Conservation (phyloP, 192 early-diverging fungal genomes). For the Coemansia pectinata region DNA sequence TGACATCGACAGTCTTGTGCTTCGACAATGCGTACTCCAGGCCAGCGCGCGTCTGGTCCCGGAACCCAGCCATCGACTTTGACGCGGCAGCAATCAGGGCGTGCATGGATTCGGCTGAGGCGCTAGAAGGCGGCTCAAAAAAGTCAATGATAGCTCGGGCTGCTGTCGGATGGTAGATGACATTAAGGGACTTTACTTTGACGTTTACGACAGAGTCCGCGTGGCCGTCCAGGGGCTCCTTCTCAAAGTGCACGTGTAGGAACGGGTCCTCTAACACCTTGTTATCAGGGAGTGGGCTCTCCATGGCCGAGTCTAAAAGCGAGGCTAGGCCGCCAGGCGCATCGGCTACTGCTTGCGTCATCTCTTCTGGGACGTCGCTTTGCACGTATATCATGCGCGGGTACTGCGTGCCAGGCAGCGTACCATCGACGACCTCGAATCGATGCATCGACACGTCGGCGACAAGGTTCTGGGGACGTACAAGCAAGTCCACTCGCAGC, state of each 20-base stretch:
- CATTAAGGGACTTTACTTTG: constrained; percentile 85
- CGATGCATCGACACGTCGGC: constrained; percentile 54
- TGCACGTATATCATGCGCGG: constrained; percentile 56
- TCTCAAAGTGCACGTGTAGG: constrained; percentile 67
- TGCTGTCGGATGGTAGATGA: constrained; percentile 81
- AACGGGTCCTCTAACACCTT: constrained; percentile 39
- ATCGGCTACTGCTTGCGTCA: constrained; percentile 18
- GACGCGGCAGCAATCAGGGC: constrained; percentile 77
- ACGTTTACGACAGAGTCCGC: constrained; percentile 85
- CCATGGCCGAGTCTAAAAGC: not conserved
- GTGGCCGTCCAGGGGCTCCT: constrained; percentile 85
- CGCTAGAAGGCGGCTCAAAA: constrained; percentile 76
- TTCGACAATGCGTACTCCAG: constrained; percentile 82
- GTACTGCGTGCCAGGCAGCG: constrained; percentile 48
- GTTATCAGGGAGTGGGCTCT: constrained; percentile 5
- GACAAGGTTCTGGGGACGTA: constrained; percentile 43
- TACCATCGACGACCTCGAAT: constrained; percentile 57
- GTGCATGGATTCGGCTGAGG: constrained; percentile 71
- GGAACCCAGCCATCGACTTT: constrained; percentile 82
- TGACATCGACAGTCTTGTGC: constrained; percentile 87
- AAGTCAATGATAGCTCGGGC: constrained; percentile 77
- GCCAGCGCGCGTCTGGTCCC: constrained; percentile 84
- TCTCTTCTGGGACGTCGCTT: constrained; percentile 19
- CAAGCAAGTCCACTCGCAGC: constrained; percentile 44
- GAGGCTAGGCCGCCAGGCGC: constrained; percentile 23